A percentile compares a stretch with the other conserved stretches of the same genome.
Evolutionary conservation across 2,329 filamentous ascomycete genomes (phyloP).

Genomic region (Kalaharituber pfeilii): DNA sequence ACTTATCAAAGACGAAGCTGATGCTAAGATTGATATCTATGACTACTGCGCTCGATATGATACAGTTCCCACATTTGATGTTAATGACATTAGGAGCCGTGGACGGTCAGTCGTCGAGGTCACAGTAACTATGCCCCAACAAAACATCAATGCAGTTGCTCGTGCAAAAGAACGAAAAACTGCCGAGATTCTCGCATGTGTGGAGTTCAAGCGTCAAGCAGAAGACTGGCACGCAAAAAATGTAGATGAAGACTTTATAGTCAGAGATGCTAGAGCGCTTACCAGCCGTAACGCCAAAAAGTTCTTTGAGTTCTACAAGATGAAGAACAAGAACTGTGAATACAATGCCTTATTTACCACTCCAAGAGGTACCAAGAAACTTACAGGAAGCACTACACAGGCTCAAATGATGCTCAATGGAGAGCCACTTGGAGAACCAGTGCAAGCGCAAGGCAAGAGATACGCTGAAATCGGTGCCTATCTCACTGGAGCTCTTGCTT

Average conservation of each 20-base stretch:
- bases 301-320: slow-evolving; percentile 28
- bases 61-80: slow-evolving; percentile 23
- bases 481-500: slow-evolving; percentile 26
- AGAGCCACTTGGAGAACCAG: slow-evolving; percentile 21
- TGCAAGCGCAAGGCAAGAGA: slow-evolving; percentile 25
- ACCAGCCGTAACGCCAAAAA: slow-evolving; percentile 27
- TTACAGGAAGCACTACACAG: slow-evolving; percentile 6
- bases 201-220: slow-evolving; percentile 28
- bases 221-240: slow-evolving; percentile 25
- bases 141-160: slow-evolving; percentile 25
- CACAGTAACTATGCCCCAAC: slow-evolving; percentile 26
- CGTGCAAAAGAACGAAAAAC: slow-evolving; percentile 19
- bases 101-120: slow-evolving; percentile 17
- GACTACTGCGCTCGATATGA: slow-evolving; percentile 30
- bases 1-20: slow-evolving; percentile 20
- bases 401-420: slow-evolving; percentile 24
- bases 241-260: slow-evolving; percentile 21
- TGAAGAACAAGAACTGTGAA: slow-evolving; percentile 12
- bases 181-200: slow-evolving; percentile 27
- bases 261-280: slow-evolving; percentile 24
- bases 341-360: slow-evolving; percentile 18
- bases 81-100: slow-evolving; percentile 7
- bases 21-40: slow-evolving; percentile 27
- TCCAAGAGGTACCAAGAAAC: slow-evolving; percentile 7
- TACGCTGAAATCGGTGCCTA: slow-evolving; percentile 26